Evolutionary conservation across 352 stramenopile genomes (phyloP), one percentile per base, ranked within the genome.

Genomic region (Elongisporangium senticosum): DNA sequence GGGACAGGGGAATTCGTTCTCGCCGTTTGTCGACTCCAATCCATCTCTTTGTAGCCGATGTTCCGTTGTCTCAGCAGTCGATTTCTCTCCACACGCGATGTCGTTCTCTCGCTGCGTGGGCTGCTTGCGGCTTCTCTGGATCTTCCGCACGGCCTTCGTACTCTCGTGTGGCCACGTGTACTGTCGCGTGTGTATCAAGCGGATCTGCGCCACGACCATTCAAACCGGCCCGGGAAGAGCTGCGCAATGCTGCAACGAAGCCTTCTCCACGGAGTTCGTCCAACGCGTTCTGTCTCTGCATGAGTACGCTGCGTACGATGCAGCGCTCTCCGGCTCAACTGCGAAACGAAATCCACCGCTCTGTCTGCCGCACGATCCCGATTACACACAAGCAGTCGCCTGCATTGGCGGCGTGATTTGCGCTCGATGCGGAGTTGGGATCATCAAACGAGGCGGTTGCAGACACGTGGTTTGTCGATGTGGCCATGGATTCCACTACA

Each of bases 181-280:
- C 47, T 74, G 63, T 23, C 33, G 65, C n/a, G 19, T 57, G 2
- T 74, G 67, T n/a, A 58, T 74, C 53, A 24, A 54, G 20, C 61
- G 63, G 57, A 60, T 62, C 47, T 77, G 63, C 48, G 58, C 57
- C 5, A 23, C 74, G 50, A 66, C 55, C 19, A 20, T 89, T 2
- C 48, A 55, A 15, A 69, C 88, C 51, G 70, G 79, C 1, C 49
- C 63, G 2, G 26, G 67, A 8, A 59, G 75, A 37, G 79, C 79
- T 28, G 68, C 72, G 26, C 79, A 82, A 26, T 91, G 77, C 67
- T 91, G 79, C 55, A 70, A 72, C 7, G 56, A 75, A 23, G 77
- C 88, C 20, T 81, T 86, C 49, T 79, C 79, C 0, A 71, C 56
- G 19, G 82, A 74, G 50, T 71, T 67, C 26, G 60, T 72, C 11